Base-by-base conservation (phyloP, 768 basidiomycete species). In the Tulasnella calospora region DNA sequence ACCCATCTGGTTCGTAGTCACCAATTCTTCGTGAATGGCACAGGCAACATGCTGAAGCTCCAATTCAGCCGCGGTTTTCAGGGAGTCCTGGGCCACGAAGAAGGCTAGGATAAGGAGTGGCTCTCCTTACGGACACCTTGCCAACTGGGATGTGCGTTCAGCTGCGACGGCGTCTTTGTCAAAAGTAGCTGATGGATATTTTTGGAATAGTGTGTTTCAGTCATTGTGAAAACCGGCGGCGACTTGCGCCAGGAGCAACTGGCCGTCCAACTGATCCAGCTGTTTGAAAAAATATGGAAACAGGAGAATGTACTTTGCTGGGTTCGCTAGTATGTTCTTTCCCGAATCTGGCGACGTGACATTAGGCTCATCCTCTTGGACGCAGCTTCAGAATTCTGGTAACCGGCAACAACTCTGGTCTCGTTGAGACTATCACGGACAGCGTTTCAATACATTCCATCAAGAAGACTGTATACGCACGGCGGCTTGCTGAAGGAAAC, bases 401-500 rank as follows among this genome's bases (percentile, higher is more conserved):
- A 80, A 98, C 96, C 0, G 96, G 96, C 7, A 94, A 92, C 70
- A 90, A 90, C 3, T 98, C 98, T 17, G 98, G 96, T 33, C 85
- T 99, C 73, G 95, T 99, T 0, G 98, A 99, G 85, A 99, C 98
- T 0, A 98, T 99, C 81, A 98, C 95, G 4, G 98, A 99, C 81
- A 94, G 97, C 0, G 95, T 99, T 0, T 99, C 98, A 6, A 95
- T 99, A 81, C 98, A 99, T 83, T 99, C 98, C 0, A 98, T 99
- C 84, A 99, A 99, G 88, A 99, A 99, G 85, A 93, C 95, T 3
- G 97, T 98, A 83, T 99, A 99, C 84, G 96, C 97, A 1, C 89
- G 94, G 81, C 88, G 95, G 76, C 85, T 97, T 76, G 89, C 94
- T 4, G 89, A 90, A 81, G 92, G 95, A 41, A 89, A 90, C 76